These are phyloP conservation scores for Bromus sterilis DNA, from an alignment of 176 grass and related monocot genomes.

Conservation along the genomic window DNA sequence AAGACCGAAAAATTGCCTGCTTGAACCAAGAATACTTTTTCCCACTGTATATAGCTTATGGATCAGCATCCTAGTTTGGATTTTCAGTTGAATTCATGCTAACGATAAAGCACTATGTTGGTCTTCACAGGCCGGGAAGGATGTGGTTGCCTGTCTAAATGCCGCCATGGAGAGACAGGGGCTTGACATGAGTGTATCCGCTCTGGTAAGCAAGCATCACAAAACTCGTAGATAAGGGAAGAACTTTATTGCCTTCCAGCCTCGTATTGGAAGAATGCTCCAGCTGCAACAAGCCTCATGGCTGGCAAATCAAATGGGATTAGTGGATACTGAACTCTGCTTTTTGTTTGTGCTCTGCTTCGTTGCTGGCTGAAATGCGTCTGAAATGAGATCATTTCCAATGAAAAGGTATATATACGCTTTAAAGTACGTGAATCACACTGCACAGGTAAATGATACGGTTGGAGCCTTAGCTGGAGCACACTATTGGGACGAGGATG, in stretches of 20 bases:
- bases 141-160: slow-evolving; percentile 35
- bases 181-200: slow-evolving; percentile 33
- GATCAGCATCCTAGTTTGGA: not conserved
- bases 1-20: not conserved
- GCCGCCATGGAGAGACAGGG: slow-evolving; percentile 26
- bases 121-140: slow-evolving; percentile 18
- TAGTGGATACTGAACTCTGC: not conserved
- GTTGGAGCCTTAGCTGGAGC: slow-evolving; percentile 28
- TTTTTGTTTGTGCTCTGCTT: not conserved
- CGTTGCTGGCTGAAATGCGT: not conserved
- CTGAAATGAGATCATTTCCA: not conserved
- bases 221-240: not conserved
- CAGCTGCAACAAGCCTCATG: not conserved
- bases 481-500: slow-evolving; percentile 33
- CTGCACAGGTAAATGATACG: slow-evolving; percentile 27
- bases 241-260: not conserved
- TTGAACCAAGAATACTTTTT: not conserved
- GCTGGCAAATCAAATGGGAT: not conserved
- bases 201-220: slow-evolving; percentile 1
- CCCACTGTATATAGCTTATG: not conserved
- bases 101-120: not conserved
- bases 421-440: not conserved
- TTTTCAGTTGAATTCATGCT: not conserved
- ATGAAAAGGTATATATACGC: not conserved
- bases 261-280: not conserved